phyloP scores from a whole-genome alignment of 2,329 filamentous ascomycete species.

The Cladosporium sp. region DNA sequence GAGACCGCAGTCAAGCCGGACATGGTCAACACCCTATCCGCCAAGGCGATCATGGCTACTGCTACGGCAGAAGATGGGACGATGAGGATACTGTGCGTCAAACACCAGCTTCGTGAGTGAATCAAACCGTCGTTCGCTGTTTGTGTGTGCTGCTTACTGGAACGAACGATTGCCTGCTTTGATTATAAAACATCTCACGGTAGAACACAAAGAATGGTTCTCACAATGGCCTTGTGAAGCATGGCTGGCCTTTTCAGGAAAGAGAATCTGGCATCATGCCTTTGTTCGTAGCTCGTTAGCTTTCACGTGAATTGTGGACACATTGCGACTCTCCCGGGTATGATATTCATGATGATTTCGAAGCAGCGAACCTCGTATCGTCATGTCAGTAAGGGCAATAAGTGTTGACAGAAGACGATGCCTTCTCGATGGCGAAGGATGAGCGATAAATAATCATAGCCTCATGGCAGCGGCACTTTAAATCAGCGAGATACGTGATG shows the following conservation, averaged over 20 bases:
- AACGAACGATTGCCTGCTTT: not conserved
- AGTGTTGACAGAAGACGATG: not conserved
- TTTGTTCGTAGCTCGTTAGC: not conserved
- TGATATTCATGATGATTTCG: no score
- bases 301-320: not conserved
- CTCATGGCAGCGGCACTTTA: not conserved
- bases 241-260: not conserved
- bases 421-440: not conserved
- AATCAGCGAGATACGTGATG: no score
- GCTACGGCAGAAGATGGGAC: not conserved
- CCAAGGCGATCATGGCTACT: not conserved
- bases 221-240: not conserved
- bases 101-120: not conserved
- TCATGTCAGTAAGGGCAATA: not conserved
- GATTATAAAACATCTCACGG: not conserved
- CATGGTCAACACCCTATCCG: not conserved
- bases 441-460: not conserved
- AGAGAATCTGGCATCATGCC: not conserved
- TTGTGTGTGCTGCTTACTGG: not conserved
- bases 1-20: not conserved
- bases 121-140: not conserved
- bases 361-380: not conserved
- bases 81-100: not conserved
- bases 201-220: not conserved
- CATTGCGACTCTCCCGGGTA: not conserved